Evolutionary conservation across 1,139 yeast species (phyloP), one percentile per base, ranked within the genome.

Genomic region (Wickerhamomyces sp.): DNA sequence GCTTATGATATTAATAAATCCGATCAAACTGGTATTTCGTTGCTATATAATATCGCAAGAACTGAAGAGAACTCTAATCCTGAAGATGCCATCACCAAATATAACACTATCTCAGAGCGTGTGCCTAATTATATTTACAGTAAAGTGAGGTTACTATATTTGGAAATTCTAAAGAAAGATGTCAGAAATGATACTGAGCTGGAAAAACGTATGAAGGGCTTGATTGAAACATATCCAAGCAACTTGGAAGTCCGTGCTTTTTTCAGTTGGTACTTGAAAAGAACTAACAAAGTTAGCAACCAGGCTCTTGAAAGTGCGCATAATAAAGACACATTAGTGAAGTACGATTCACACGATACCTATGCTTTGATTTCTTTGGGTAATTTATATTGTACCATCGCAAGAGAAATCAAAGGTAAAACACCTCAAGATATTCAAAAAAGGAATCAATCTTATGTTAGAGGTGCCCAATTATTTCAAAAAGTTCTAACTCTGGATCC

Each of bases 311-410:
- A 89, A 59, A 82, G 87, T 45, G 69, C 74, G 19, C 95, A 87
- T 58, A 90, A 86, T 59, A 87, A 87, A 60, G 86, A 83, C 37
- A 88, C 98, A 0, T 71, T 92, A 50, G 84, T 81, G 26, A 80
- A 84, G 42, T 78, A 76, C 56, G 89, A 90, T 58, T 81, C 89
- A 2, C 97, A 89, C 59, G 98, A 92, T 61, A 68, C 82, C 35
- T 92, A 90, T 61, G 94, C 98, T 0, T 71, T 94, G 49, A 76
- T 90, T 19, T 89, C 97, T 1, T 70, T 94, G 57, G 98, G 95
- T 9, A 94, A 92, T 56, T 74, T 90, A 39, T 92, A 92, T 59
- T 76, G 89, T 54, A 64, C 79, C 1, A 78, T 87, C 65, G 97
- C 96, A 1, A 75, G 94, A 52, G 96, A 89, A 44, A 63, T 73